phyloP scores from a whole-genome alignment of 208 protist genomes.

The Angomonas ambiguus region DNA sequence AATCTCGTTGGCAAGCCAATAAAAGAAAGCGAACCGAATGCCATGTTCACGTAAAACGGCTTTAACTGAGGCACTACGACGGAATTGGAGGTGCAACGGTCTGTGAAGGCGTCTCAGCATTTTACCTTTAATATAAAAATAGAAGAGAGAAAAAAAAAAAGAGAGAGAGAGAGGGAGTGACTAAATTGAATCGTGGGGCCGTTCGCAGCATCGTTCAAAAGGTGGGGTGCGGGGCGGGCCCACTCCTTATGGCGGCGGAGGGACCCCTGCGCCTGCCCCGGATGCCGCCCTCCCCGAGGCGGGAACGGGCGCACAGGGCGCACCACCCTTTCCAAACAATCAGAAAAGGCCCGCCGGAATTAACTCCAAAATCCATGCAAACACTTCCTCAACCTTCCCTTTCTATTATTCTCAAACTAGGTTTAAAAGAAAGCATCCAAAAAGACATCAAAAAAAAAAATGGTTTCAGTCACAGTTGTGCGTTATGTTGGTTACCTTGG shows the following conservation, averaged over 20 bases:
- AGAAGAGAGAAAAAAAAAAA: no score
- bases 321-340: no score
- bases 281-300: not conserved
- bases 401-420: slow-evolving; percentile 6
- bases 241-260: not conserved
- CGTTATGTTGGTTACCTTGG: slow-evolving; percentile 76
- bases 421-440: slow-evolving; percentile 4
- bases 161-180: no score
- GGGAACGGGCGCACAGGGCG: not conserved
- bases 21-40: slow-evolving; percentile 28
- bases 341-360: no score
- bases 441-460: slow-evolving; percentile 16
- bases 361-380: no score
- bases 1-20: slow-evolving; percentile 50
- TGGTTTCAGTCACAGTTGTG: slow-evolving; percentile 69
- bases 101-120: not conserved
- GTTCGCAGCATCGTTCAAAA: no score
- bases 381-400: no score
- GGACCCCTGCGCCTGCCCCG: not conserved
- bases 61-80: slow-evolving; percentile 21
- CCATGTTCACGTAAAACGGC: slow-evolving; percentile 30
- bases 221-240: not conserved
- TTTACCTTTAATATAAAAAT: not conserved
- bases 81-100: no score
- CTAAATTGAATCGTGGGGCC: no score